Percentiles rank a stretch among this genome's conserved stretches.
Conservation (phyloP, 441 rosid genomes). For the Eruca vesicaria region DNA sequence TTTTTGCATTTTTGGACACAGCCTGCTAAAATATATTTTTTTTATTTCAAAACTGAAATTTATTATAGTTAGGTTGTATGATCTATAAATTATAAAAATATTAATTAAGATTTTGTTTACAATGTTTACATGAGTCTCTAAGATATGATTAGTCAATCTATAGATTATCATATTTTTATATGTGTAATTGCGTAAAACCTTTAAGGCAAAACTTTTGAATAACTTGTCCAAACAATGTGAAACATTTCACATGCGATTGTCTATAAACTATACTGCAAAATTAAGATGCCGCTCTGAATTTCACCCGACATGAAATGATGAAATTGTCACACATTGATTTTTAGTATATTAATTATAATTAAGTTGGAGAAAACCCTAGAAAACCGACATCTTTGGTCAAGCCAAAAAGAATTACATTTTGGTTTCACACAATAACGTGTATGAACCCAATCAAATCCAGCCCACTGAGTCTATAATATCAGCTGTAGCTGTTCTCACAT, state of each 20-base stretch:
- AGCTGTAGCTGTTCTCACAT: slow-evolving; percentile 20
- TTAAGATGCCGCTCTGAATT: slow-evolving; percentile 26
- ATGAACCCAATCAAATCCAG: slow-evolving; percentile 22
- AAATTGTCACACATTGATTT: slow-evolving; percentile 24
- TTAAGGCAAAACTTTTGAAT: not conserved
- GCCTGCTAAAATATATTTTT: too few relatives aligned
- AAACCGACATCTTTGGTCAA: slow-evolving; percentile 32
- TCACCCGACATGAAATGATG: slow-evolving; percentile 38
- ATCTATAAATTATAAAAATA: too few relatives aligned
- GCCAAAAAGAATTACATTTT: not conserved
- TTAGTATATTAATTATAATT: slow-evolving; percentile 10
- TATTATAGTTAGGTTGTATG: too few relatives aligned
- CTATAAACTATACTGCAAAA: slow-evolving; percentile 13
- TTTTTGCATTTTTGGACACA: too few relatives aligned
- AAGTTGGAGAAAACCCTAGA: slow-evolving; percentile 8
- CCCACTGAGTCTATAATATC: slow-evolving; percentile 23
- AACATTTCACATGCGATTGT: slow-evolving; percentile 36
- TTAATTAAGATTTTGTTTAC: too few relatives aligned
- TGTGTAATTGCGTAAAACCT: not conserved
- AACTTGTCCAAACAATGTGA: slow-evolving; percentile 4
- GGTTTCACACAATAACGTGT: slow-evolving; percentile 12
- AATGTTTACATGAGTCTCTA: too few relatives aligned
- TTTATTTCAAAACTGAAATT: too few relatives aligned
- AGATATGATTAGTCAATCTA: not conserved
- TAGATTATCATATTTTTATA: not conserved